Base-by-base conservation (phyloP, 495 filamentous ascomycete genomes). In the Hypoxylon lienhwacheense region DNA sequence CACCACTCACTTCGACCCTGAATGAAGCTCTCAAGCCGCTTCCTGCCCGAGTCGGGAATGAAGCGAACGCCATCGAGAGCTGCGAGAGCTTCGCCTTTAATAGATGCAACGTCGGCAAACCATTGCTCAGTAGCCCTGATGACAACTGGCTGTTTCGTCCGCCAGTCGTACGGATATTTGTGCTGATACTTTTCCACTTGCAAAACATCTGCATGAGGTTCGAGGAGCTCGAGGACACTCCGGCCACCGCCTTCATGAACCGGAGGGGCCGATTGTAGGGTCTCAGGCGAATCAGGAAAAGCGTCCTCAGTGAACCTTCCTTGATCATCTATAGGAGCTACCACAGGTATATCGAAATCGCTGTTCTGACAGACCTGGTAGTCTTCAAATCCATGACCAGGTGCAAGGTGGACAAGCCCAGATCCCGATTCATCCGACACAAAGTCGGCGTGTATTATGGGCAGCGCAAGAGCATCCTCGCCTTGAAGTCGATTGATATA, bases 161-260 rank as follows among this genome's bases (percentile, higher is more conserved):
- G 79, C 95, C 93, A 97, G 68, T 99, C 93, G 64, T 96, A 95
- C 0, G 93, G 93, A 67, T 97, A 96, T 66, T 95, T 97, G 77
- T 97, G 95, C 46, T 71, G 72, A 68, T 91, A 88, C 42, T 74
- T 73, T 48, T 92, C 85, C 7, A 78, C 77, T 2, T 77, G 73
- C 17, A 96, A 70, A 10, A 97, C 78, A 47, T 75, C 64, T 1
- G 78, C 74, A 44, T 60, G 14, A 2, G 51, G 45, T 16, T 66
- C 55, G 1, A 92, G 72, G 28, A 87, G 78, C n/a, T 82, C 70
- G 7, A 97, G 66, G 3, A 96, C 86, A 7, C 78, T 80, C 3
- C 71, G 61, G 29, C 82, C 86, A 6, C 91, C 93, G 1, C 81
- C 83, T 8, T 73, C 66, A 10, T 67, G 70, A 11, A 77, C 70